Base-by-base conservation (phyloP, 768 basidiomycete genomes). In the Xanthoconium stramineum region DNA sequence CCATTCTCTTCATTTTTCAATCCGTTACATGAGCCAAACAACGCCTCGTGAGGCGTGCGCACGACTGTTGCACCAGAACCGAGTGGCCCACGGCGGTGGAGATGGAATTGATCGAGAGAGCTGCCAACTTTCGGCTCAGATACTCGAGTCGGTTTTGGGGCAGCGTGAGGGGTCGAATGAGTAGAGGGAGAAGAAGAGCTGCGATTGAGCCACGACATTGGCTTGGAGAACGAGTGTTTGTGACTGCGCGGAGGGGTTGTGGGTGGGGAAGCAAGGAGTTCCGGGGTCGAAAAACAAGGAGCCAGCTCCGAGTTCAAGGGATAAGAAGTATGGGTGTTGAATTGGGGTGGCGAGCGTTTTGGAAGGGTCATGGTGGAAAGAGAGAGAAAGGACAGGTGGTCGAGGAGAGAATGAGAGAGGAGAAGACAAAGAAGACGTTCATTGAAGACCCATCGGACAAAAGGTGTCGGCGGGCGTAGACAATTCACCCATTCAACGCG, bases 41-140 rank as follows among this genome's bases (percentile, higher is more conserved):
- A 75, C 20, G 90, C 90, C 53, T 93, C 91, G 60, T 87, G 84
- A 9, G 91, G 91, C 0, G 91, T 92, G 54, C 85, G 77, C 37
- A 92, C 90, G 32, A 93, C 75, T 2, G 78, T 85, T 14, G 90
- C 90, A 39, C 90, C 89, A 19, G 80, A 67, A n/a, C 88, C 89
- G 19, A 89, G 79, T 4, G 74, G 69, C 3, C 83, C 83, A 42
- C 70, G 76, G 13, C 82, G 78, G 14, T 57, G 65, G 20, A 55
- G 36, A 50, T 50, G 42, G 32, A 75, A 52, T 5, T 65, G 64
- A 12, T 76, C 73, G 6, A 76, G 57, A 43, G 69, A 69, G 58
- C 69, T 69, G 9, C 68, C 59, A 8, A 74, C 54, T 50, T 74
- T 73, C 17, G 79, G 76, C 63, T 80, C 80, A 7, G 78, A 79